These are phyloP conservation scores for Kazachstania sp. DNA, from an alignment of 1,139 yeast genomes.

Conservation along the genomic window DNA sequence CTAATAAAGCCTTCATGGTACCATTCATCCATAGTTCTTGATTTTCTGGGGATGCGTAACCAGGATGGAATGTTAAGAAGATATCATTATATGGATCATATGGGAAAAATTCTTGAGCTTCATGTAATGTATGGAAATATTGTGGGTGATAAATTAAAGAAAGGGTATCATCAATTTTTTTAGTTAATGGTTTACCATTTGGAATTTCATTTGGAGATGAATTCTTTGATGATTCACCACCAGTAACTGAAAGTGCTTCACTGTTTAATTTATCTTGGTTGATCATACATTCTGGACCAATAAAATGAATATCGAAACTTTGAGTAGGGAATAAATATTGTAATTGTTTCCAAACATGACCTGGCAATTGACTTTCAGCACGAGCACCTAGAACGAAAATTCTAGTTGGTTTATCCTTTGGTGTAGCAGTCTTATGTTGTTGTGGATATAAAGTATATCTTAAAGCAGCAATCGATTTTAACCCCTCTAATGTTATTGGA, in stretches of 20 bases:
- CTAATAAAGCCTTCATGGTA: slow-evolving; percentile 77
- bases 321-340: slow-evolving; percentile 78
- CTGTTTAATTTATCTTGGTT: slow-evolving; percentile 35
- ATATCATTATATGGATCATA: slow-evolving; percentile 93
- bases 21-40: slow-evolving; percentile 85
- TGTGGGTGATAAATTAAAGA: slow-evolving; percentile 78
- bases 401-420: slow-evolving; percentile 59
- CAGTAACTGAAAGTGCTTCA: neutral
- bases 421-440: slow-evolving; percentile 28
- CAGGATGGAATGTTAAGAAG: slow-evolving; percentile 93
- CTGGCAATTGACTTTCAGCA: slow-evolving; percentile 90
- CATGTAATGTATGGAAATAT: slow-evolving; percentile 84
- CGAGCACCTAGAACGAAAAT: slow-evolving; percentile 86
- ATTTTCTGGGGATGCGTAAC: slow-evolving; percentile 78
- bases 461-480: slow-evolving; percentile 85
- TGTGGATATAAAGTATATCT: slow-evolving; percentile 83
- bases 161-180: slow-evolving; percentile 68
- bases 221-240: neutral
- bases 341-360: slow-evolving; percentile 93
- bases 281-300: slow-evolving; percentile 89
- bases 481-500: slow-evolving; percentile 83
- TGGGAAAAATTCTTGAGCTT: slow-evolving; percentile 91
- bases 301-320: slow-evolving; percentile 77
- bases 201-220: slow-evolving; percentile 32
- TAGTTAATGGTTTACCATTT: slow-evolving; percentile 54